phyloP scores from a whole-genome alignment of 768 basidiomycete species.

The Tephrocybe sp. region DNA sequence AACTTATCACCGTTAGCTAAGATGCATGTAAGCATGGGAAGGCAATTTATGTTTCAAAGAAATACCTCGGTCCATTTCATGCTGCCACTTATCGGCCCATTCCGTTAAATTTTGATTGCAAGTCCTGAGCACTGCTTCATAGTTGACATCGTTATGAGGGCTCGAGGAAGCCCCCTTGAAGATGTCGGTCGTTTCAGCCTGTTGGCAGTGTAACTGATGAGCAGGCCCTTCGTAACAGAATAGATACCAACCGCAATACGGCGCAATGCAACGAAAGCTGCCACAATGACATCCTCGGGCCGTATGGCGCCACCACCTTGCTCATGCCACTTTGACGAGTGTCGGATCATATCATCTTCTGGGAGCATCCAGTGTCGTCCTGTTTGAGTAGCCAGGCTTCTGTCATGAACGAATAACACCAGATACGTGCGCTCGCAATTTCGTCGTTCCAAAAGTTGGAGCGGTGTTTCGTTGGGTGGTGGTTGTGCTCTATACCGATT shows the following conservation, averaged over 20 bases:
- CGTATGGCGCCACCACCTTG: slow-evolving; percentile 50
- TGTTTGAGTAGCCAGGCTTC: slow-evolving; percentile 83
- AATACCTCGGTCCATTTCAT: slow-evolving; percentile 69
- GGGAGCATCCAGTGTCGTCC: slow-evolving; percentile 88
- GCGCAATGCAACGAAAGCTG: slow-evolving; percentile 74
- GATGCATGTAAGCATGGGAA: slow-evolving; percentile 3
- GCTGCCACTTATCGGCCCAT: slow-evolving; percentile 72
- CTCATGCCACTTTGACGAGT: slow-evolving; percentile 71
- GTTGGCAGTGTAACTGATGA: slow-evolving; percentile 7
- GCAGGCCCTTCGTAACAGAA: background rate
- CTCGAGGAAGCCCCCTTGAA: slow-evolving; percentile 39
- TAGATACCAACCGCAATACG: slow-evolving; percentile 60
- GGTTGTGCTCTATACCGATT: slow-evolving; percentile 64
- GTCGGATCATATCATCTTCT: slow-evolving; percentile 76
- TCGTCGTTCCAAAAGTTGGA: slow-evolving; percentile 70
- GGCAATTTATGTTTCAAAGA: background rate
- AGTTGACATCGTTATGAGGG: slow-evolving; percentile 62
- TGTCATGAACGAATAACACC: slow-evolving; percentile 83
- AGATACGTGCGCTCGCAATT: slow-evolving; percentile 86
- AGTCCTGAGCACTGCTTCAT: slow-evolving; percentile 66
- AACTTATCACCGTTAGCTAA: slow-evolving; percentile 72
- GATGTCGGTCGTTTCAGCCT: slow-evolving; percentile 77
- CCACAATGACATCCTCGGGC: slow-evolving; percentile 79
- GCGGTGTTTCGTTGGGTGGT: slow-evolving; percentile 56
- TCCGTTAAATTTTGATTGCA: slow-evolving; percentile 70